Percentiles rank a stretch among this genome's conserved stretches.
Evolutionary conservation across 129 eudicot species (phyloP).

Genomic region (Dittrichia graveolens): DNA sequence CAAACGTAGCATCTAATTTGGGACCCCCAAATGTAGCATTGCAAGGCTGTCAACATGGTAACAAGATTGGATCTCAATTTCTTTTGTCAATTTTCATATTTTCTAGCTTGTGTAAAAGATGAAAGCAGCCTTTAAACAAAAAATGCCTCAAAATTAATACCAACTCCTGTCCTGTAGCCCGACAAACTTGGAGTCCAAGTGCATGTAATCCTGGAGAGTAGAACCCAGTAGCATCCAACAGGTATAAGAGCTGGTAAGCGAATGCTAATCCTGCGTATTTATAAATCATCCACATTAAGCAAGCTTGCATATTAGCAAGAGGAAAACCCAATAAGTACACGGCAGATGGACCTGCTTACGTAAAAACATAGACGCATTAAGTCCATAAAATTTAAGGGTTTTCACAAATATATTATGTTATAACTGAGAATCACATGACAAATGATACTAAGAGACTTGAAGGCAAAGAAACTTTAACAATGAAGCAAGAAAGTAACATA

Average conservation of each 20-base stretch:
- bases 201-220: slow-evolving; percentile 92
- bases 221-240: slow-evolving; percentile 98
- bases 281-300: slow-evolving; percentile 27
- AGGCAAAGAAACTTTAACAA: too few species aligned
- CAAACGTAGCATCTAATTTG: not conserved
- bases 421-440: too few species aligned
- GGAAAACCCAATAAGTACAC: not conserved
- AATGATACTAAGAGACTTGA: too few species aligned
- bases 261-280: slow-evolving; percentile 75
- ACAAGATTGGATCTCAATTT: not conserved
- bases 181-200: slow-evolving; percentile 93
- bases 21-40: not conserved
- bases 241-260: slow-evolving; percentile 92
- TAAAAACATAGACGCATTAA: too few species aligned
- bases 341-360: too few species aligned
- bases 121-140: not conserved
- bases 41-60: slow-evolving; percentile 6
- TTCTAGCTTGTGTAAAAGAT: not conserved
- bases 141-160: slow-evolving; percentile 42
- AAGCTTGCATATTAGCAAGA: not conserved
- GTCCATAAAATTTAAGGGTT: too few species aligned
- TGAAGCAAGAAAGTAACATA: too few species aligned
- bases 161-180: slow-evolving; percentile 99
- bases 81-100: slow-evolving; percentile 4
- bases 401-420: too few species aligned